Evolutionary conservation across 116 monocot species (phyloP), one percentile per base, ranked within the genome.

Genomic region (Iris pallida): DNA sequence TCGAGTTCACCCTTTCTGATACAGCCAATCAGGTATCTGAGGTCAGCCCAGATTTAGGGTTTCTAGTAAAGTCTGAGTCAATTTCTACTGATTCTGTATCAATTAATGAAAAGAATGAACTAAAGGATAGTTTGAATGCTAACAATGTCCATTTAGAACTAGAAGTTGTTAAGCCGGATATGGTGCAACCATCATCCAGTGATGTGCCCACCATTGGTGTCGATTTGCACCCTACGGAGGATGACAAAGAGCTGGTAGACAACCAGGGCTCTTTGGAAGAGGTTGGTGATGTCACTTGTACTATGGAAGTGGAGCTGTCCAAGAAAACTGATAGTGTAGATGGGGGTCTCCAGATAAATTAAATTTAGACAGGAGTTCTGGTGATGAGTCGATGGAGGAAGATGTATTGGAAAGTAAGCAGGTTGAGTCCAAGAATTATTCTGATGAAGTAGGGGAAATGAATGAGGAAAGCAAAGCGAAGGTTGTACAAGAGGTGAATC

Each of bases 91-190:
- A 86, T 84, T 79, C 81, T 92, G 76, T 85, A 63, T 85, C 83
- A 75, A 81, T 92, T 87, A 87, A 72, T 85, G 82, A 87, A 92
- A 89, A 89, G 83, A 86, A 87, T 86, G 75, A 86, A 81, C 74
- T 88, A 80, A 89, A 90, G 75, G 90, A 90, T 92, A 87, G 92
- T 81, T 87, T 92, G 61, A 92, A 83, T 97, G 87, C 83, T 92
- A 78, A 87, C 79, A 81, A 92, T 85, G 83, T 96, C 81, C 78
- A 73, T 88, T 76, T 99, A 91, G 98, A 98, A 84, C 71, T 84
- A 88, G 86, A 86, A 81, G 84, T 85, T 81, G 77, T 81, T 92
- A 90, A 90, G 82, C 57, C 80, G 68, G 90, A 82, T 77, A 47
- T 64, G 43, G 47, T 84, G 65, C 81, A 81, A 60, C 77, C 79